phyloP scores from a whole-genome alignment of 2,329 filamentous ascomycete genomes.

The Verruconis gallopava region DNA sequence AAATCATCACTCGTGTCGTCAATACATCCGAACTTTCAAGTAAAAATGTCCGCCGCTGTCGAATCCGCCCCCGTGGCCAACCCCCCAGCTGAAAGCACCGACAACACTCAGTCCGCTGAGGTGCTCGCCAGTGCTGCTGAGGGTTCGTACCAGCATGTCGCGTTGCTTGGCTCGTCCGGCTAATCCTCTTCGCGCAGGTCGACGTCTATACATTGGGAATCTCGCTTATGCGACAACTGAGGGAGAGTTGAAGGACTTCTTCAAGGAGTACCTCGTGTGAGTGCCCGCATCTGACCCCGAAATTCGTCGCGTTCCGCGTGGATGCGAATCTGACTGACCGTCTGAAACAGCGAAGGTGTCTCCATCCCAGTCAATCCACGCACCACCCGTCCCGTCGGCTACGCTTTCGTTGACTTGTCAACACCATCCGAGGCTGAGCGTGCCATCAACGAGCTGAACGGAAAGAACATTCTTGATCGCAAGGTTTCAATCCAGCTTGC shows the following conservation, averaged over 20 bases:
- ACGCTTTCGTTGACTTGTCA: constrained; percentile 96
- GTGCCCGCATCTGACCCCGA: constrained; percentile 31
- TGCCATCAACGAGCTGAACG: constrained; percentile 88
- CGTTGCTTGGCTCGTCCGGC: too few relatives aligned
- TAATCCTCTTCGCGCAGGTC: constrained; percentile 6
- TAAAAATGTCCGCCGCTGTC: constrained; percentile 66
- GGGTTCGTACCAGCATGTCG: too few relatives aligned
- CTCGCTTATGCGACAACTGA: constrained; percentile 99
- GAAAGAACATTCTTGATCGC: constrained; percentile 94
- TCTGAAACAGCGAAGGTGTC: constrained; percentile 71
- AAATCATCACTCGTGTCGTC: constrained; percentile 8
- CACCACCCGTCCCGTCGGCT: constrained; percentile 95
- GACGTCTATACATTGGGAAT: constrained; percentile 99
- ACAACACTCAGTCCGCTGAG: constrained; percentile 71
- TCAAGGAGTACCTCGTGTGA: constrained; percentile 99
- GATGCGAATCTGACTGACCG: background rate
- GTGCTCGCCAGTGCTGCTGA: constrained; percentile 95
- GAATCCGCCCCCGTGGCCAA: constrained; percentile 57
- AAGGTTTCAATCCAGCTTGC: constrained; percentile 99
- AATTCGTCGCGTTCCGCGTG: constrained; percentile 6
- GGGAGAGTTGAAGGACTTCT: constrained; percentile 99
- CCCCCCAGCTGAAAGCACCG: constrained; percentile 49
- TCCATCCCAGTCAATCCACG: constrained; percentile 99
- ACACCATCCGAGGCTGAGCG: constrained; percentile 90
- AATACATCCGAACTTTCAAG: constrained; percentile 15